A percentile compares a stretch with the other conserved stretches of the same genome.
phyloP scores from a whole-genome alignment of 2,329 filamentous ascomycete species.

The Hypoxylon sp. region DNA sequence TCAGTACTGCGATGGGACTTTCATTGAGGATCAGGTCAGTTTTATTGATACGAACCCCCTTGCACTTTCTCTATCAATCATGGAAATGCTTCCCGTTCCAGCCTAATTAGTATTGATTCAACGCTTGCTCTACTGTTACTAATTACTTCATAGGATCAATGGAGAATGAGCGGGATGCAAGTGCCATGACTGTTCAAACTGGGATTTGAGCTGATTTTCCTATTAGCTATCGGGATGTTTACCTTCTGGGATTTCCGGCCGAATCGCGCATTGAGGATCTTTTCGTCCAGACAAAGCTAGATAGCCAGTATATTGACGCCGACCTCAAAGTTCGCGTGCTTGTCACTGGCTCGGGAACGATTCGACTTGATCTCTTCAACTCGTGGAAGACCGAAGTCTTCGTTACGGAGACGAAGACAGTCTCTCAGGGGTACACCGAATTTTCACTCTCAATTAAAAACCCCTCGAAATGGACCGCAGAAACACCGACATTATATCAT shows the following conservation, averaged over 20 bases:
- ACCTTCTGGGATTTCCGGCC: conserved; percentile 69
- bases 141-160: conserved; percentile 64
- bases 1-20: conserved; percentile 72
- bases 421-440: conserved; percentile 55
- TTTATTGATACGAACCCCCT: background rate
- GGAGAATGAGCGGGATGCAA: conserved; percentile 69
- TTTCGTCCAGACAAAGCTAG: conserved; percentile 67
- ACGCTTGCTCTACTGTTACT: background rate
- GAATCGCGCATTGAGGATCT: conserved; percentile 70
- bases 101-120: too few species aligned
- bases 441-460: conserved; percentile 57
- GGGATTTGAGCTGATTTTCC: background rate
- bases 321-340: conserved; percentile 61
- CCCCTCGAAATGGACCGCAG: conserved; percentile 73
- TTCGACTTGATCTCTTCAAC: conserved; percentile 69
- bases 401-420: conserved; percentile 66
- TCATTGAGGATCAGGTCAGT: conserved; percentile 69
- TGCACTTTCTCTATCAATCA: too few species aligned
- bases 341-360: conserved; percentile 69
- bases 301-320: conserved; percentile 67
- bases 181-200: background rate
- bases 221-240: conserved; percentile 69
- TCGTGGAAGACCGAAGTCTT: conserved; percentile 69
- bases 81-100: too few species aligned
- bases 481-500: conserved; percentile 70